Evolutionary conservation across 164 flowering plant genomes (phyloP).

Genomic region (Aristolochia californica): DNA sequence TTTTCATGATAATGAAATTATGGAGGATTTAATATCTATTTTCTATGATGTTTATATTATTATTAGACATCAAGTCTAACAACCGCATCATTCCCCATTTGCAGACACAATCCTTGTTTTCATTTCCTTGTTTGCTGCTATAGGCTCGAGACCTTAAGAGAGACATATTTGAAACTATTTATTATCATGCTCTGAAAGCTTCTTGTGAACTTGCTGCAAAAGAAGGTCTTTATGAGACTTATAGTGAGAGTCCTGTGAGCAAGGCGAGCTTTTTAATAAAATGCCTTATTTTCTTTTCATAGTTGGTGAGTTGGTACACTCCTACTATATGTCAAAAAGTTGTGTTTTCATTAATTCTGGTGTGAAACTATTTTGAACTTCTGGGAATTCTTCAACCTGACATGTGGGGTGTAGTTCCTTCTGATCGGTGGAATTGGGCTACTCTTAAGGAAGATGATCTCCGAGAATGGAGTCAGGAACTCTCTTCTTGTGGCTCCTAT

Average conservation of each 20-base stretch:
- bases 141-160: conserved; percentile 91
- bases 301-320: too few relatives aligned
- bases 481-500: conserved; percentile 93
- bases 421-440: conserved; percentile 82
- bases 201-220: conserved; percentile 69
- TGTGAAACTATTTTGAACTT: conserved; percentile 5
- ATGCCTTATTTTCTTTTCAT: not conserved
- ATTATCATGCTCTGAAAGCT: conserved; percentile 81
- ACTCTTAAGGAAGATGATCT: conserved; percentile 53
- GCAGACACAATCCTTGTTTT: too few relatives aligned
- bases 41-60: too few relatives aligned
- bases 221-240: conserved; percentile 88
- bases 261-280: conserved; percentile 34
- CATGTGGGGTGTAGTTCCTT: conserved; percentile 88
- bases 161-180: conserved; percentile 93
- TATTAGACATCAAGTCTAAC: too few relatives aligned
- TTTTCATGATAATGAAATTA: too few relatives aligned
- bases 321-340: too few relatives aligned
- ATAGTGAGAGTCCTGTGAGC: conserved; percentile 79
- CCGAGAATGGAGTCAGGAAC: conserved; percentile 70
- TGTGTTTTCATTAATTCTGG: too few relatives aligned
- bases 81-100: too few relatives aligned
- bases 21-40: too few relatives aligned
- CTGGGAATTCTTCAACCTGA: conserved; percentile 94
- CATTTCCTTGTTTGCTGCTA: not conserved